These are phyloP conservation scores for Penicillium sp. DNA, from an alignment of 2,329 filamentous ascomycete genomes.

Conservation along the genomic window DNA sequence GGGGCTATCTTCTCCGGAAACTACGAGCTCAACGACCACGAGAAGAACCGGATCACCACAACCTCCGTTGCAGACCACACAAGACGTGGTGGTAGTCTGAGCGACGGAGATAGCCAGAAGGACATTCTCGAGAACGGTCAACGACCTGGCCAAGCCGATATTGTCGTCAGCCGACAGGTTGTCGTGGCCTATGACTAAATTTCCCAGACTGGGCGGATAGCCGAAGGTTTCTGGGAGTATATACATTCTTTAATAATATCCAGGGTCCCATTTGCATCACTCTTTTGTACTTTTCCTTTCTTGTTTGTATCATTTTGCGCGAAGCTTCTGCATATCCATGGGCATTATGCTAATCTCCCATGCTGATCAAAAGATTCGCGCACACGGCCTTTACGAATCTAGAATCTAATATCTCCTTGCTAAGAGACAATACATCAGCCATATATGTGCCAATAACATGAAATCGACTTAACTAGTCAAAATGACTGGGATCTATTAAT, in stretches of 20 bases:
- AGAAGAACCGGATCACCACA: slow-evolving; percentile 4
- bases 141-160: slow-evolving; percentile 14
- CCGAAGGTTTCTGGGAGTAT: neutral
- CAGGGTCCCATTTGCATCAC: neutral
- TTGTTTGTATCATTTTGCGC: neutral
- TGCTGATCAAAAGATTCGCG: neutral
- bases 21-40: slow-evolving; percentile 19
- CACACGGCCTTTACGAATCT: neutral
- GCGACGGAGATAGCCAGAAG: slow-evolving; percentile 24
- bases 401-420: neutral
- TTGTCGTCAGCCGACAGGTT: slow-evolving; percentile 21
- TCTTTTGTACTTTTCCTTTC: neutral
- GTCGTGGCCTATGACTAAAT: slow-evolving; percentile 16
- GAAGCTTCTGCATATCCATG: neutral
- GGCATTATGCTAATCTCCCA: neutral
- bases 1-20: slow-evolving; percentile 8
- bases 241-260: neutral
- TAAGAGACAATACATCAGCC: neutral
- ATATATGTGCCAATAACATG: neutral
- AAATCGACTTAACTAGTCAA: neutral
- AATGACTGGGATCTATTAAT: neutral
- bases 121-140: slow-evolving; percentile 18
- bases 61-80: neutral
- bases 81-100: slow-evolving; percentile 5
- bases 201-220: neutral